Evolutionary conservation across 1,284 basidiomycete species (phyloP).

Genomic region (Bjerkandera adusta): DNA sequence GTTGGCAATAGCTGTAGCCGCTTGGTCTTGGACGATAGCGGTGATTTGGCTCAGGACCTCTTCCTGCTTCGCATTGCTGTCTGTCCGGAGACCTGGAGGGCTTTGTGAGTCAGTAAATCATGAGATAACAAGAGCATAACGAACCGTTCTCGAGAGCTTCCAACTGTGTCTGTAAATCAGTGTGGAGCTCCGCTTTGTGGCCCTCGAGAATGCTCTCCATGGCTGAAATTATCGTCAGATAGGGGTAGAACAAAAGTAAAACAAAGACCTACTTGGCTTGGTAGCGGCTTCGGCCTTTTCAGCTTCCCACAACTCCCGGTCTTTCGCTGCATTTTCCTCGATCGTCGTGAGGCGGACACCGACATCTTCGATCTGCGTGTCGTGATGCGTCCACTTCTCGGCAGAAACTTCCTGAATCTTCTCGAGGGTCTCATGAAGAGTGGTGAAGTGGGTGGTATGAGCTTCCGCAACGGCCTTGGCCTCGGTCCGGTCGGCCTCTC

Average conservation of each 20-base stretch:
- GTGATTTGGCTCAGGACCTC: constrained; percentile 6
- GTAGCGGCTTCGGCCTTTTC: constrained; percentile 13
- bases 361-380: constrained; percentile 7
- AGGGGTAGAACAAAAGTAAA: not conserved
- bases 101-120: too few relatives aligned
- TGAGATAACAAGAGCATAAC: not conserved
- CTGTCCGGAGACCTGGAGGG: constrained; percentile 4
- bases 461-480: constrained; percentile 6
- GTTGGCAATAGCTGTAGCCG: constrained; percentile 4
- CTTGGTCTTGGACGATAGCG: constrained; percentile 9
- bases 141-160: constrained; percentile 9
- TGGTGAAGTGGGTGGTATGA: not conserved
- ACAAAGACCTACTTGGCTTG: constrained; percentile 11
- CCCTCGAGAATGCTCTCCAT: constrained; percentile 12
- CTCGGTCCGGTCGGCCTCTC: constrained; percentile 11
- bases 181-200: constrained; percentile 5
- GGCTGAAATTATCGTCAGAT: not conserved
- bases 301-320: constrained; percentile 5
- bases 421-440: constrained; percentile 7
- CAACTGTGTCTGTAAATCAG: constrained; percentile 8
- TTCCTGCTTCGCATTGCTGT: constrained; percentile 13
- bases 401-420: not conserved
- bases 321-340: constrained; percentile 10
- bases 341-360: constrained; percentile 6
- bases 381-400: constrained; percentile 2